Conservation (phyloP, 2,329 filamentous ascomycete genomes). For the Penicillium sp. region DNA sequence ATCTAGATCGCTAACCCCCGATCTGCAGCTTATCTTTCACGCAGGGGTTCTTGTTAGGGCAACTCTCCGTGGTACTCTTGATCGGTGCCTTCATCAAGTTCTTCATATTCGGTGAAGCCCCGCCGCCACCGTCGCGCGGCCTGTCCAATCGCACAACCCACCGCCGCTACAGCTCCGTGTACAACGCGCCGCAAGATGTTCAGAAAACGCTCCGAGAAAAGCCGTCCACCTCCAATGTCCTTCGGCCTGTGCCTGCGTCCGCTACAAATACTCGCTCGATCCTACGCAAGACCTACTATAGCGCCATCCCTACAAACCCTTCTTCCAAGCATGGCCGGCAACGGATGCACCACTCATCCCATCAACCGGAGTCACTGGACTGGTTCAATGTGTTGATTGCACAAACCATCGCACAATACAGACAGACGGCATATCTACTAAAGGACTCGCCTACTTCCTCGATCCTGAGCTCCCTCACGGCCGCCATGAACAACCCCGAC, state of each 20-base stretch:
- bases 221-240: constrained; percentile 62
- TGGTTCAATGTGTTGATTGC: constrained; percentile 99
- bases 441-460: constrained; percentile 55
- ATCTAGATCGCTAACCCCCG: constrained; percentile 19
- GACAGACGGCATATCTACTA: constrained; percentile 86
- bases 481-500: constrained; percentile 78
- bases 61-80: constrained; percentile 85
- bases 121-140: constrained; percentile 76
- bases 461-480: constrained; percentile 79
- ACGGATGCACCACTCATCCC: constrained; percentile 60
- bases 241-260: constrained; percentile 69
- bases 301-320: constrained; percentile 49
- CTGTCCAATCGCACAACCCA: constrained; percentile 73
- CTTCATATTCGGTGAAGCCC: constrained; percentile 97
- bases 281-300: constrained; percentile 95
- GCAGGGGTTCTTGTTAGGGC: constrained; percentile 87
- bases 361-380: constrained; percentile 93
- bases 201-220: constrained; percentile 47
- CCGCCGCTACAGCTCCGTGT: constrained; percentile 67
- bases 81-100: constrained; percentile 97
- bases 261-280: constrained; percentile 81
- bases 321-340: constrained; percentile 43
- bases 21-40: constrained; percentile 74
- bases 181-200: constrained; percentile 40
- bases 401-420: constrained; percentile 92